A percentile compares a stretch with the other conserved stretches of the same genome.
phyloP scores from a whole-genome alignment of 2,329 filamentous ascomycete genomes.

The Nemania sp. region DNA sequence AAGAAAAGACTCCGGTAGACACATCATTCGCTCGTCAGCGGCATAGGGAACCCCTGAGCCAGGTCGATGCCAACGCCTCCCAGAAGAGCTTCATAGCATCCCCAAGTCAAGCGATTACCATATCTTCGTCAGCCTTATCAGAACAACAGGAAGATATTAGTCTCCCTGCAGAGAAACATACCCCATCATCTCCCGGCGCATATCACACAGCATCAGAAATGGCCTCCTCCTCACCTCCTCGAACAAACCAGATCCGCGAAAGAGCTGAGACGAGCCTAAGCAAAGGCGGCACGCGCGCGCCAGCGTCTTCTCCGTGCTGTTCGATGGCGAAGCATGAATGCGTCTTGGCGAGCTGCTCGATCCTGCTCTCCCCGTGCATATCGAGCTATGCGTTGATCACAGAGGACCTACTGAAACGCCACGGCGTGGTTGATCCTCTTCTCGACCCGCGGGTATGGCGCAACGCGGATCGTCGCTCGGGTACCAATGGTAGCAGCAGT shows the following conservation, averaged over 20 bases:
- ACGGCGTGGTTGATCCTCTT: constrained; percentile 45
- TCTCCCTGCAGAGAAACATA: not conserved
- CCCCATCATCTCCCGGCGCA: constrained; percentile 9
- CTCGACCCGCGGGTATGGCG: constrained; percentile 45
- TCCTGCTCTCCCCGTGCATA: constrained; percentile 50
- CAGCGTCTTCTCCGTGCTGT: constrained; percentile 36
- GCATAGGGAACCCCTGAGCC: constrained; percentile 22
- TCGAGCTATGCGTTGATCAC: constrained; percentile 42
- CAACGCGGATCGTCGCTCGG: not conserved
- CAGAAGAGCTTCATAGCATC: constrained; percentile 1
- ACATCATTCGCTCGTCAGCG: not conserved
- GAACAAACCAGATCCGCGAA: not conserved
- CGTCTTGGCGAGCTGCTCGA: constrained; percentile 40
- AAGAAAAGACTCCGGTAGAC: constrained; percentile 2
- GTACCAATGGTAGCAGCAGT: not conserved
- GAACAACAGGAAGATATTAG: not conserved
- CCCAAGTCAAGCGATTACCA: not conserved
- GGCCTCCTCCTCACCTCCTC: constrained; percentile 13
- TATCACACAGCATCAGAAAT: constrained; percentile 21
- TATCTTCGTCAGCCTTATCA: not conserved
- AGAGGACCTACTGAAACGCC: constrained; percentile 45
- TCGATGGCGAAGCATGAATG: constrained; percentile 42
- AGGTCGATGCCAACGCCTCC: constrained; percentile 16
- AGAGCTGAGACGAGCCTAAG: not conserved
- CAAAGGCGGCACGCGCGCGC: not conserved